phyloP scores from a whole-genome alignment of 2,329 filamentous ascomycete species.

The Malbranchea cinnamomea region DNA sequence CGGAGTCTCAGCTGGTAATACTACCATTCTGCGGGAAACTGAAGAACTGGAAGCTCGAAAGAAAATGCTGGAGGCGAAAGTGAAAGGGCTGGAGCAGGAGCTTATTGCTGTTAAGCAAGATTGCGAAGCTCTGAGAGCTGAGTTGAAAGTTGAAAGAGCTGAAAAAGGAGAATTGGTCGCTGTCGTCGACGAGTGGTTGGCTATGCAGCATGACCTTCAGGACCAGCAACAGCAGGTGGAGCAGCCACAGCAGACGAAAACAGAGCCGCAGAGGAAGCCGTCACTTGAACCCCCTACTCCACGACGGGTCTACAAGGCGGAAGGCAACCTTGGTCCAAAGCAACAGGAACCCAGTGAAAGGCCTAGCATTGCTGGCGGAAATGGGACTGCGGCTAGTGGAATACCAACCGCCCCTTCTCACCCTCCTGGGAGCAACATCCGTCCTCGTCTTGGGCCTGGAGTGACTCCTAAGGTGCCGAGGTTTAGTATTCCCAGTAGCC shows the following conservation, averaged over 20 bases:
- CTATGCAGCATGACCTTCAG: constrained; percentile 21
- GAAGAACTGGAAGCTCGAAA: constrained; percentile 53
- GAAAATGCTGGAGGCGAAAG: constrained; percentile 55
- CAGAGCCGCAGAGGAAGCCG: constrained; percentile 2
- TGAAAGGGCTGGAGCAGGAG: constrained; percentile 61
- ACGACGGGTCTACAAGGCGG: neutral
- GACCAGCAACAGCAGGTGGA: constrained; percentile 5
- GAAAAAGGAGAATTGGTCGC: constrained; percentile 35
- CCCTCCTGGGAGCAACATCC: constrained; percentile 19
- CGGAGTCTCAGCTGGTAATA: constrained; percentile 25
- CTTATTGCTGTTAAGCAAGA: constrained; percentile 54
- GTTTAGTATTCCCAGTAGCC: constrained; percentile 17
- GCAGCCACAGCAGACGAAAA: constrained; percentile 6
- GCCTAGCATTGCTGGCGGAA: constrained; percentile 3
- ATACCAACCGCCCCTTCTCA: too few relatives aligned
- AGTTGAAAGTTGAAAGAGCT: constrained; percentile 37
- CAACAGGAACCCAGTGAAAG: too few relatives aligned
- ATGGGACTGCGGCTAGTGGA: constrained; percentile 1
- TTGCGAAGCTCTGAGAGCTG: constrained; percentile 47
- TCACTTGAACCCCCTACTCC: constrained; percentile 5
- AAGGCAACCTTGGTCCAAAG: too few relatives aligned
- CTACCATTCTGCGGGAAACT: constrained; percentile 31
- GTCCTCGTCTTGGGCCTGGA: constrained; percentile 13
- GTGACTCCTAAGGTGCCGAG: constrained; percentile 19
- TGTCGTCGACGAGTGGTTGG: constrained; percentile 31